These are phyloP conservation scores for Penicillium sp. DNA, from an alignment of 2,329 filamentous ascomycete genomes.

Conservation along the genomic window DNA sequence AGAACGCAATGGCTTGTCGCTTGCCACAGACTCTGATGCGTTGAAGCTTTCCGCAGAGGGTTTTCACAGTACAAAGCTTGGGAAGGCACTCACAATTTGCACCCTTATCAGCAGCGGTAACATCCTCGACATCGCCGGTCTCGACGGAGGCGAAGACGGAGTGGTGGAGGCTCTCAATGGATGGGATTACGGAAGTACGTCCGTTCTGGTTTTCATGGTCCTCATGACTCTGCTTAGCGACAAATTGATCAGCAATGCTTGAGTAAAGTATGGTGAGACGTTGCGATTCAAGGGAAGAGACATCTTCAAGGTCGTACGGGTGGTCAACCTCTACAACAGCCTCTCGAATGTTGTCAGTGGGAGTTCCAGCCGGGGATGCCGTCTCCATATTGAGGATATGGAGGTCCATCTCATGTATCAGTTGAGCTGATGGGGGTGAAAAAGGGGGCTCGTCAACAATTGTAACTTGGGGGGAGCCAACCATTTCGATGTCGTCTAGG, in stretches of 20 bases:
- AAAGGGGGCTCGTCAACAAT: neutral
- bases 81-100: neutral
- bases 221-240: neutral
- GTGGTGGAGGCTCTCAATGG: conserved; percentile 1
- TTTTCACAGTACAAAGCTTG: neutral
- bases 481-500: neutral
- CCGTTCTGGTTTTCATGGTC: neutral
- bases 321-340: neutral
- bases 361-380: neutral
- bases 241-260: neutral
- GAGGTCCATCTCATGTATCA: neutral
- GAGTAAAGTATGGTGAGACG: neutral
- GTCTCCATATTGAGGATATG: neutral
- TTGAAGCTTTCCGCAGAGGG: neutral
- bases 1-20: neutral
- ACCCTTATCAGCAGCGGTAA: neutral
- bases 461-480: neutral
- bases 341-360: neutral
- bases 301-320: neutral
- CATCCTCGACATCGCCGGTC: neutral
- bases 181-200: neutral
- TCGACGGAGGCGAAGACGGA: conserved; percentile 9
- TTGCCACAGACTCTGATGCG: neutral
- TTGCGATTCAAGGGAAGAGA: neutral
- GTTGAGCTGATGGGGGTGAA: neutral